Evolutionary conservation across 495 filamentous ascomycete genomes (phyloP).

Genomic region (Aspergillus asperescens): DNA sequence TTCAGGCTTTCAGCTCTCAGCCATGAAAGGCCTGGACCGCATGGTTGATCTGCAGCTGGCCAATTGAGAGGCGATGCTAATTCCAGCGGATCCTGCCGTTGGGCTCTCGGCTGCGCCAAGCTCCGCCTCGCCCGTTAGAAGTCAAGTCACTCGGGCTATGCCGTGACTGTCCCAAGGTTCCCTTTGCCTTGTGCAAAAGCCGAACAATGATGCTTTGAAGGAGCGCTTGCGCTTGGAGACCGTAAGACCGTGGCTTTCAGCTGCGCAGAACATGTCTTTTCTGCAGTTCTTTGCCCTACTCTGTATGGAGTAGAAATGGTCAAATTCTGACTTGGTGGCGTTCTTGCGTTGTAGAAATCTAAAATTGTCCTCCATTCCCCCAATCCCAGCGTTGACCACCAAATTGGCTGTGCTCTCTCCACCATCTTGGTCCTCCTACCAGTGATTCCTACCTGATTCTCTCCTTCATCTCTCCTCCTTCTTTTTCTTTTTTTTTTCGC

Average conservation of each 20-base stretch:
- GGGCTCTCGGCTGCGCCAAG: constrained; percentile 1
- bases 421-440: background rate
- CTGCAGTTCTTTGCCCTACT: too few relatives aligned
- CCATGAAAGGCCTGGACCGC: background rate
- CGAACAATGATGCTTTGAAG: background rate
- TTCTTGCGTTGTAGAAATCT: background rate
- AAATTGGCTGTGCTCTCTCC: background rate
- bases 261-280: too few relatives aligned
- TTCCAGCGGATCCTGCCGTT: constrained; percentile 15
- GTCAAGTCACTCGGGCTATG: constrained; percentile 3
- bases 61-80: background rate
- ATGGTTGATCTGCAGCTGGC: background rate
- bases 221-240: too few relatives aligned
- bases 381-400: background rate
- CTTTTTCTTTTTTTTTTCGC: background rate
- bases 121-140: constrained; percentile 1
- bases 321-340: background rate
- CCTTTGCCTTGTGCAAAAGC: background rate
- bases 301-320: too few relatives aligned
- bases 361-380: background rate
- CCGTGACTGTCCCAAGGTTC: constrained; percentile 3
- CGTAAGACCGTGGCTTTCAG: too few relatives aligned
- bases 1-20: constrained; percentile 2
- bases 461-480: background rate
- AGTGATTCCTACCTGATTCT: too few relatives aligned